phyloP scores from a whole-genome alignment of 2,329 filamentous ascomycete genomes.

The Hyphodiscus sp. region DNA sequence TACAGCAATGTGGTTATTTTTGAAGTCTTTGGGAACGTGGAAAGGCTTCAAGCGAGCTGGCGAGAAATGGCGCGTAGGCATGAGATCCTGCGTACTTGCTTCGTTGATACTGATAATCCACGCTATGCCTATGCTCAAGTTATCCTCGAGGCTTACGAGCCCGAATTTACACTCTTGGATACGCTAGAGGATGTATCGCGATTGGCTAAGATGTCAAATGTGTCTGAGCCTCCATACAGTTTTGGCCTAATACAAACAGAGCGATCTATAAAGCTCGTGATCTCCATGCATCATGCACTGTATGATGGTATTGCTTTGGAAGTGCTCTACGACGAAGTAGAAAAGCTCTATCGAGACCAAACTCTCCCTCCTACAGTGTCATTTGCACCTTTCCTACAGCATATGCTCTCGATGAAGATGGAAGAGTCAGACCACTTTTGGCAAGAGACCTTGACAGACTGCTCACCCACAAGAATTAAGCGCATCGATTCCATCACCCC shows the following conservation, averaged over 20 bases:
- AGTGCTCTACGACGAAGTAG: constrained; percentile 63
- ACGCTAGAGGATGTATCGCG: background rate
- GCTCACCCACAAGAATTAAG: constrained; percentile 33
- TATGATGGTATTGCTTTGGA: constrained; percentile 80
- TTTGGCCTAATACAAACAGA: constrained; percentile 12
- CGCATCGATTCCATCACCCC: background rate
- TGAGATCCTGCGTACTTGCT: constrained; percentile 71
- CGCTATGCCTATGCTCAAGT: constrained; percentile 66
- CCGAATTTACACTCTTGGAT: constrained; percentile 14
- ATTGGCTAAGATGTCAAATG: background rate
- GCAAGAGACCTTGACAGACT: constrained; percentile 47
- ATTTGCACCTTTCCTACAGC: constrained; percentile 58
- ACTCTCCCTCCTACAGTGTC: constrained; percentile 43
- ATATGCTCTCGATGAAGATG: constrained; percentile 46
- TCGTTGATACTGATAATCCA: constrained; percentile 56
- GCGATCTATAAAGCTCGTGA: constrained; percentile 12
- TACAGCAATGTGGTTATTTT: constrained; percentile 73
- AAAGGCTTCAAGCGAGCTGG: constrained; percentile 56
- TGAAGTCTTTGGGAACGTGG: constrained; percentile 44
- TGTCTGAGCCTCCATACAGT: constrained; percentile 23
- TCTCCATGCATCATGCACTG: constrained; percentile 66
- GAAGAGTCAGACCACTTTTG: constrained; percentile 58
- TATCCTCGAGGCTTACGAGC: constrained; percentile 45
- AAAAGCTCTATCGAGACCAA: constrained; percentile 45
- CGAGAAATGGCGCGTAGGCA: constrained; percentile 56